These are phyloP conservation scores for Termitomyces sp. DNA, from an alignment of 768 basidiomycete genomes.

Conservation along the genomic window DNA sequence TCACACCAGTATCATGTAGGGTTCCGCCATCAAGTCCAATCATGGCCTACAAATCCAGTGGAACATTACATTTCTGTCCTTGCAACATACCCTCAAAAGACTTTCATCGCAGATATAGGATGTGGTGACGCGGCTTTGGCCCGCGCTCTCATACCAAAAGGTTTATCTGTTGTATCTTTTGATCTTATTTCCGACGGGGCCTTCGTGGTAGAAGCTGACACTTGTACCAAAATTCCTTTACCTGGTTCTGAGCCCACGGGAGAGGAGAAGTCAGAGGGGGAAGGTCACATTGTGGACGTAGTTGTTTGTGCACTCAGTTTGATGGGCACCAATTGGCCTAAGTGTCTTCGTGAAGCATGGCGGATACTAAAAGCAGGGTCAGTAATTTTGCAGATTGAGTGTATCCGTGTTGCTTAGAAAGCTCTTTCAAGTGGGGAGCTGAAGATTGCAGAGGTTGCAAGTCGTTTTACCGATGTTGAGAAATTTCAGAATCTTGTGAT, in stretches of 20 bases:
- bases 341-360: constrained; percentile 84
- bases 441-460: constrained; percentile 86
- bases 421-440: constrained; percentile 57
- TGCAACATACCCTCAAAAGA: constrained; percentile 54
- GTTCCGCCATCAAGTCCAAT: constrained; percentile 85
- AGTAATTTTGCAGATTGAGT: neutral
- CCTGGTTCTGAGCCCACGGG: constrained; percentile 65
- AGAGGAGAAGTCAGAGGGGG: constrained; percentile 35
- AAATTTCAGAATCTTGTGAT: constrained; percentile 59
- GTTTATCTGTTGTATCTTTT: constrained; percentile 67
- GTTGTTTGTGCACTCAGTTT: constrained; percentile 92
- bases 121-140: constrained; percentile 94
- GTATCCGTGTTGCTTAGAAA: constrained; percentile 1
- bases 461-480: constrained; percentile 66
- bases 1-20: constrained; percentile 78
- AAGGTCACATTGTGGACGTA: constrained; percentile 81
- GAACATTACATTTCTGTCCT: constrained; percentile 67
- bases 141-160: constrained; percentile 61
- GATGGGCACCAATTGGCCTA: constrained; percentile 97
- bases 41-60: constrained; percentile 96
- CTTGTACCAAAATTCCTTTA: constrained; percentile 71
- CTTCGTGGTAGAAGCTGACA: constrained; percentile 88
- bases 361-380: constrained; percentile 81
- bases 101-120: constrained; percentile 88
- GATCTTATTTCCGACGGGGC: constrained; percentile 71